Conservation (phyloP, 1,284 basidiomycete genomes). For the Cryptococcus sp. region DNA sequence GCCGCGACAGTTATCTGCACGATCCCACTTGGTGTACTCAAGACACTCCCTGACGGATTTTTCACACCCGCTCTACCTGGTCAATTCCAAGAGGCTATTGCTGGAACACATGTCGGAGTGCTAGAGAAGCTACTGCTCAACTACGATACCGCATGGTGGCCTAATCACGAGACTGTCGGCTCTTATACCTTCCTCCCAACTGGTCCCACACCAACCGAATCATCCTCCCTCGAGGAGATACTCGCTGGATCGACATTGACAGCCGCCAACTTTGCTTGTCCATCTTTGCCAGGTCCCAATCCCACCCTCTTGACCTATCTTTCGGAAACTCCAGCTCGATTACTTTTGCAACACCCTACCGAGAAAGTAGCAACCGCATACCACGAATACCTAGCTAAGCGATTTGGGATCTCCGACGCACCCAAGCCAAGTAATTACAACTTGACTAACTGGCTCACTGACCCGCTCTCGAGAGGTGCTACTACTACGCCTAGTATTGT, state of each 20-base stretch:
- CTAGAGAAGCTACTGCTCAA: constrained; percentile 51
- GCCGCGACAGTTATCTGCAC: constrained; percentile 45
- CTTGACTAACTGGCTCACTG: constrained; percentile 51
- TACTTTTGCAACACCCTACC: constrained; percentile 23
- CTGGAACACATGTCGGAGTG: constrained; percentile 47
- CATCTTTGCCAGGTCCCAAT: constrained; percentile 29
- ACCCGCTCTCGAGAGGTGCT: constrained; percentile 50
- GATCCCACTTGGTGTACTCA: constrained; percentile 50
- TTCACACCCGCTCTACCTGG: constrained; percentile 44
- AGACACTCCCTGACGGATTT: constrained; percentile 23
- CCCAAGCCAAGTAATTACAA: constrained; percentile 20
- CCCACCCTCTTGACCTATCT: constrained; percentile 50
- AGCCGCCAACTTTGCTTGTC: constrained; percentile 41
- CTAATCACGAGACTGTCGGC: constrained; percentile 33
- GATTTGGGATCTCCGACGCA: constrained; percentile 17
- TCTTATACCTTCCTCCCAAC: constrained; percentile 49
- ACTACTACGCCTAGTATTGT: constrained; percentile 52
- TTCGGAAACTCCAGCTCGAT: constrained; percentile 40
- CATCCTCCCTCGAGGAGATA: constrained; percentile 27
- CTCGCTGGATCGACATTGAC: constrained; percentile 44
- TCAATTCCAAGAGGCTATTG: constrained; percentile 31
- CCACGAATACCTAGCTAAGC: constrained; percentile 44
- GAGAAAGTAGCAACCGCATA: constrained; percentile 38
- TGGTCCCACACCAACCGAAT: constrained; percentile 2
- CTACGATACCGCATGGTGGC: constrained; percentile 52